Evolutionary conservation across 2,329 filamentous ascomycete genomes (phyloP).

Genomic region (Scleromitrula shiraiana): DNA sequence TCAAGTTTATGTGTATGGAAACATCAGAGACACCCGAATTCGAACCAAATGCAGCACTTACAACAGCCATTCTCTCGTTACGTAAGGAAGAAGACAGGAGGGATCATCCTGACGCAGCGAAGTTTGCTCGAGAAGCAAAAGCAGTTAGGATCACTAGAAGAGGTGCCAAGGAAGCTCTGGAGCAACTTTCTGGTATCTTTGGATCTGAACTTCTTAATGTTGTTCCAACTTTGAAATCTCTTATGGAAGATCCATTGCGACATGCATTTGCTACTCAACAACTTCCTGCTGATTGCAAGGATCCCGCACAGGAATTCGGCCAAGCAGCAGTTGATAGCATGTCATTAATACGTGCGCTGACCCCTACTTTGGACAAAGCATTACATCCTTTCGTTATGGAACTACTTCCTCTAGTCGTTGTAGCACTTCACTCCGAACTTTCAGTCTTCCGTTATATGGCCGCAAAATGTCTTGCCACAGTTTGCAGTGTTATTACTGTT

Average conservation of each 20-base stretch:
- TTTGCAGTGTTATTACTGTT: conserved; percentile 93
- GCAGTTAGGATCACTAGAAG: conserved; percentile 84
- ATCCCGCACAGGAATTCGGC: conserved; percentile 68
- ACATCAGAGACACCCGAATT: conserved; percentile 97
- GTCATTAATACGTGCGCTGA: conserved; percentile 83
- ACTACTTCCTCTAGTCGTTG: conserved; percentile 78
- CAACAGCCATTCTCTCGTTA: conserved; percentile 78
- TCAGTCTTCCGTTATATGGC: conserved; percentile 95
- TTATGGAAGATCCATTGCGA: conserved; percentile 75
- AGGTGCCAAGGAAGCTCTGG: conserved; percentile 88
- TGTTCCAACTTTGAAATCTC: conserved; percentile 70
- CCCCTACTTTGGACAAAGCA: conserved; percentile 74
- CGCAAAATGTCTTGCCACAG: conserved; percentile 92
- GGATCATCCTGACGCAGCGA: conserved; percentile 83
- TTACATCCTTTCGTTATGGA: conserved; percentile 75
- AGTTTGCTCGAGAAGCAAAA: conserved; percentile 82
- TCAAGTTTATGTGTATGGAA: conserved; percentile 97
- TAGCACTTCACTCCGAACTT: conserved; percentile 76
- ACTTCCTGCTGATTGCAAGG: conserved; percentile 63
- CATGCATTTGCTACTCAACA: conserved; percentile 65
- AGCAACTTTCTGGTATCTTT: conserved; percentile 76
- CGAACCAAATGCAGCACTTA: conserved; percentile 69
- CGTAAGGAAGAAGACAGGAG: conserved; percentile 95
- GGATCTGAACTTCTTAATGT: conserved; percentile 69
- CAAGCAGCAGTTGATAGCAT: conserved; percentile 92